Conservation (phyloP, 2,329 filamentous ascomycete species). For the Neofusicoccum umdonicola region DNA sequence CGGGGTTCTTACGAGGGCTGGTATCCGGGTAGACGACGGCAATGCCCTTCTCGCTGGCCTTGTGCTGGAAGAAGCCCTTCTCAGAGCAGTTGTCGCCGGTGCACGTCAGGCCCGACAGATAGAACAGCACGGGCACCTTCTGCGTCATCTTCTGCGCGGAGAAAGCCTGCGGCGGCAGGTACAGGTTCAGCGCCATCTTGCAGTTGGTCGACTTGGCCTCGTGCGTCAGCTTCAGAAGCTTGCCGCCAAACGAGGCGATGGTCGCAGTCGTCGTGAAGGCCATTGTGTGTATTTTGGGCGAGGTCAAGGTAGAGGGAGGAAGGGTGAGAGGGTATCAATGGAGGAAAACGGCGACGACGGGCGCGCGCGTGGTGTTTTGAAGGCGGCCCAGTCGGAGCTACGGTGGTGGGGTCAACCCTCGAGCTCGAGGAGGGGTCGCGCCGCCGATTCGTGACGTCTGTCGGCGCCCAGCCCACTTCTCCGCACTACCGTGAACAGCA, state of each 20-base stretch:
- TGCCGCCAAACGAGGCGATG: constrained; percentile 89
- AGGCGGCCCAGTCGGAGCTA: constrained; percentile 11
- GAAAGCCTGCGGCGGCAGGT: constrained; percentile 72
- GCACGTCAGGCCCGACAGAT: constrained; percentile 91
- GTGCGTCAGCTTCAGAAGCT: constrained; percentile 92
- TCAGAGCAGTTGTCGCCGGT: constrained; percentile 77
- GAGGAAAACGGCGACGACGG: neutral
- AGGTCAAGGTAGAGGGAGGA: neutral
- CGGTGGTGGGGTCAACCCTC: constrained; percentile 15
- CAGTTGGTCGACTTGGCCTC: constrained; percentile 74
- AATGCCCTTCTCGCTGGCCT: constrained; percentile 75
- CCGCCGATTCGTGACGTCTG: constrained; percentile 17
- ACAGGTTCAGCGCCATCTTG: constrained; percentile 91
- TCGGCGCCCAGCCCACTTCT: constrained; percentile 13
- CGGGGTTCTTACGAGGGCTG: constrained; percentile 65
- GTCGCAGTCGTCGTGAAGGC: constrained; percentile 84
- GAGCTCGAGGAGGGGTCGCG: constrained; percentile 14
- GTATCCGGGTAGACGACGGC: constrained; percentile 96
- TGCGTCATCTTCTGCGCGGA: constrained; percentile 42
- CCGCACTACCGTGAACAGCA: constrained; percentile 16
- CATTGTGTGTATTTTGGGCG: constrained; percentile 39
- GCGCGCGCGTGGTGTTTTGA: constrained; percentile 14
- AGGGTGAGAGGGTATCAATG: neutral
- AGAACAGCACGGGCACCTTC: constrained; percentile 83
- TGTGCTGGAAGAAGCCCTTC: constrained; percentile 86